Evolutionary conservation across 176 grass and related monocot species (phyloP).

Genomic region (Paspalum vaginatum): DNA sequence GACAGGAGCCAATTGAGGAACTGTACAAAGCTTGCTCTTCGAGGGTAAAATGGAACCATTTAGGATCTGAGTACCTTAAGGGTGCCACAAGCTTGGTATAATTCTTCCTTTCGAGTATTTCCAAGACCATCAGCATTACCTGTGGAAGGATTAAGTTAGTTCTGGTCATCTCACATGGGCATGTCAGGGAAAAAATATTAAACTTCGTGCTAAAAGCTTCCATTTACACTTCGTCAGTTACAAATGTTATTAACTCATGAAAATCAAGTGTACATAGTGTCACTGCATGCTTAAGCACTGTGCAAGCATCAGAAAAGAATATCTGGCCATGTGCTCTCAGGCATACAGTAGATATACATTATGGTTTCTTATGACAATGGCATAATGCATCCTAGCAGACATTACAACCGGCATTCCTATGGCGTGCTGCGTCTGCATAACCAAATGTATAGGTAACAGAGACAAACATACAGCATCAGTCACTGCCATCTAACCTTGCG

Average conservation of each 20-base stretch:
- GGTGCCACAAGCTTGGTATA: slow-evolving; percentile 63
- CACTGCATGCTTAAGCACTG: not conserved
- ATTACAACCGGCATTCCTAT: no score
- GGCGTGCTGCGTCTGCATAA: not conserved
- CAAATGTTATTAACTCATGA: not conserved
- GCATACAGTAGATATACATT: not conserved
- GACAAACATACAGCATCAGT: not conserved
- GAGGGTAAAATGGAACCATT: not conserved
- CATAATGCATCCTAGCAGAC: not conserved
- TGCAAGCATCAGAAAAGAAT: not conserved
- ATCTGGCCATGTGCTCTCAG: not conserved
- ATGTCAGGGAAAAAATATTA: not conserved
- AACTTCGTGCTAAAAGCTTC: not conserved
- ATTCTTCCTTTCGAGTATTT: slow-evolving; percentile 70
- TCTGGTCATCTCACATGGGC: not conserved
- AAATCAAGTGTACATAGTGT: not conserved
- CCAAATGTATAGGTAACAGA: not conserved
- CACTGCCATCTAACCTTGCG: slow-evolving; percentile 48
- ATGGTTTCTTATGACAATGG: not conserved
- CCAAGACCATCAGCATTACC: slow-evolving; percentile 91
- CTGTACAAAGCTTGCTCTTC: slow-evolving; percentile 1
- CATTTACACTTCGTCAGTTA: not conserved
- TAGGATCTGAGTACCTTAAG: slow-evolving; percentile 50
- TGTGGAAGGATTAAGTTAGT: slow-evolving; percentile 9
- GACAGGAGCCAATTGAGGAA: not conserved